Base-by-base conservation (phyloP, 1,284 basidiomycete genomes). In the Coniferiporia weirii region DNA sequence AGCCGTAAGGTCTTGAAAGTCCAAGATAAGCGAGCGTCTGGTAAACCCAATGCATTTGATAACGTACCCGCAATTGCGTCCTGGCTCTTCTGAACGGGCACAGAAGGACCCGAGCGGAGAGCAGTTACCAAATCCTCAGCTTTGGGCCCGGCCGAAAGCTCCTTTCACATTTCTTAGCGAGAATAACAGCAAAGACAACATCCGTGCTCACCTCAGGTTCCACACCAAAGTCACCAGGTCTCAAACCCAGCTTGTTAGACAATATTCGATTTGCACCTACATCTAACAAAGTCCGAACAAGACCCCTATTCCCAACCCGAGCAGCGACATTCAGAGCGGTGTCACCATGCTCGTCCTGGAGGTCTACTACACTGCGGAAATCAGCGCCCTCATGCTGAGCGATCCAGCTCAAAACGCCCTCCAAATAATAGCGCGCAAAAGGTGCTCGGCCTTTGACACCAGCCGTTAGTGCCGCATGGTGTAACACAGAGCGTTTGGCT, bases 251-350 rank as follows among this genome's bases (percentile, higher is more conserved):
- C 70, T 96, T 96, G 75, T 99, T 99, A n/a, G 90, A 82, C 60
- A 94, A 78, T 66, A 86, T 82, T 67, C 91, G 87, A 72, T 98
- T 95, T 1, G 96, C 97, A 7, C 95, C 95, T 6, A 95, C 93
- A 67, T 98, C 95, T 61, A 99, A 69, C 61, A 99, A 74, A 22
- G 93, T 89, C 66, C 89, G 80, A 17, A 98, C 93, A 63, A 99
- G 75, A 64, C 89, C 87, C 61, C 89, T 82, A 72, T 95, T 98
- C 2, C 97, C 97, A 0, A 98, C 88, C 54, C 97, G 78, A 0
- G 97, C 95, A 12, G 95, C 93, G 64, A 98, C 93, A 72, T 96
- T 97, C 64, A 99, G 73, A 4, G 95, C 93, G 0, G 97, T 98
- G 70, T 99, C 97, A 0, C 97, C 97, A 71, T 98, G 89, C 64